Evolutionary conservation across 192 early-diverging fungal species (phyloP).

Genomic region (Cladochytrium replicatum): DNA sequence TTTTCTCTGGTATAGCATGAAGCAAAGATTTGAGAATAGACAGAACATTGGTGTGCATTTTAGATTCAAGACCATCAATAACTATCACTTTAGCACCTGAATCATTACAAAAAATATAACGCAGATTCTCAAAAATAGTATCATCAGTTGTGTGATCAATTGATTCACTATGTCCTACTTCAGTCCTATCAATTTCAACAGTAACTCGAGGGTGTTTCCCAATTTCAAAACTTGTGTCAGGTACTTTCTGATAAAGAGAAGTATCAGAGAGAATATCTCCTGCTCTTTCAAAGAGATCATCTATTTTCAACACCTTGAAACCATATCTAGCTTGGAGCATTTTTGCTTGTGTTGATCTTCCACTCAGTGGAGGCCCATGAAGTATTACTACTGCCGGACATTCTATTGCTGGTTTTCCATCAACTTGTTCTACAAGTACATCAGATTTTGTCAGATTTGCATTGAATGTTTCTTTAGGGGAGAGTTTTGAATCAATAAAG

Average conservation of each 20-base stretch:
- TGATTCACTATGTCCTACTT: no score
- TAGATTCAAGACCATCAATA: slow-evolving; percentile 46
- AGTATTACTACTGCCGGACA: slow-evolving; percentile 27
- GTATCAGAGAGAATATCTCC: no score
- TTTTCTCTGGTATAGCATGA: slow-evolving; percentile 22
- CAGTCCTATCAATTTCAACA: no score
- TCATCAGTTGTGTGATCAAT: no score
- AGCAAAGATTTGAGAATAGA: slow-evolving; percentile 27
- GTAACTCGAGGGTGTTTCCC: no score
- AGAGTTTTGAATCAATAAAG: slow-evolving; percentile 8
- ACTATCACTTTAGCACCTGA: slow-evolving; percentile 36
- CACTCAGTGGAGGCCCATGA: slow-evolving; percentile 46
- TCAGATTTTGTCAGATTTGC: slow-evolving; percentile 30
- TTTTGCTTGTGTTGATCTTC: slow-evolving; percentile 36
- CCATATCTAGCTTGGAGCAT: slow-evolving; percentile 20
- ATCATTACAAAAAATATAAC: slow-evolving; percentile 18
- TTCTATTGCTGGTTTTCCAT: background rate
- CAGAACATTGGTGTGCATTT: slow-evolving; percentile 19
- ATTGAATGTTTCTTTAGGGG: slow-evolving; percentile 15
- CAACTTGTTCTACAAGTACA: background rate
- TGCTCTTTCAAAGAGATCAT: slow-evolving; percentile 35
- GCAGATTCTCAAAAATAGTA: slow-evolving; percentile 24
- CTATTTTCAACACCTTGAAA: slow-evolving; percentile 27
- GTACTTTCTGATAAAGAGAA: no score
- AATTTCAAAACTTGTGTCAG: no score